phyloP scores from a whole-genome alignment of 2,329 filamentous ascomycete species.

The Didymella arachidicola region DNA sequence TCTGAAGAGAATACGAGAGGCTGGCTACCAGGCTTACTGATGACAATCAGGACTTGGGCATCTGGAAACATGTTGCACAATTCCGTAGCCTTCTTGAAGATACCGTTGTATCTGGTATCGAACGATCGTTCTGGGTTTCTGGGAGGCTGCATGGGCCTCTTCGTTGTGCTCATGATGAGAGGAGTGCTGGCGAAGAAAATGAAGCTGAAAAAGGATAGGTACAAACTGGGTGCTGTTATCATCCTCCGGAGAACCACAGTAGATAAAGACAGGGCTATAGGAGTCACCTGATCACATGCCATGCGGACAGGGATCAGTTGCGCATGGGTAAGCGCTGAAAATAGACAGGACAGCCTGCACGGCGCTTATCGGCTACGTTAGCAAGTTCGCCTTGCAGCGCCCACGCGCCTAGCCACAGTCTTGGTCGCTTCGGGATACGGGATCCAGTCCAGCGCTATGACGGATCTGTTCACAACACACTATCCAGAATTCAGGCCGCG shows the following conservation, averaged over 20 bases:
- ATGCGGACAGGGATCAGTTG: not conserved
- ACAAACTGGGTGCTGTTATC: slow-evolving; percentile 2
- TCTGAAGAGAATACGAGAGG: slow-evolving; percentile 4
- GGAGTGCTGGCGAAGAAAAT: not conserved
- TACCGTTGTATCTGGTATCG: not conserved
- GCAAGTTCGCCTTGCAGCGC: not conserved
- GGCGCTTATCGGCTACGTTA: slow-evolving; percentile 2
- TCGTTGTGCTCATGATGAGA: not conserved
- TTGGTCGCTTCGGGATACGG: too few relatives aligned
- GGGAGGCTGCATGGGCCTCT: not conserved
- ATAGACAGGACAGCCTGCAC: not conserved
- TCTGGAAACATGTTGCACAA: not conserved
- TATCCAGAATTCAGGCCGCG: too few relatives aligned
- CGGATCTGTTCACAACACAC: too few relatives aligned
- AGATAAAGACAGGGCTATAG: not conserved
- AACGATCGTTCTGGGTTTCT: not conserved
- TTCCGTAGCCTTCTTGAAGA: slow-evolving; percentile 2
- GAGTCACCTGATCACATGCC: not conserved
- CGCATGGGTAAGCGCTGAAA: not conserved
- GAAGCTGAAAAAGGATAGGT: not conserved
- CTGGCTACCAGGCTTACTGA: not conserved
- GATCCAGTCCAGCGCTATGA: too few relatives aligned
- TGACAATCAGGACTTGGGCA: not conserved
- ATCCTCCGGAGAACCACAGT: not conserved
- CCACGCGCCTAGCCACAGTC: too few relatives aligned